These are phyloP conservation scores for Zymoseptoria tritici DNA, from an alignment of 2,329 filamentous ascomycete species.

Conservation along the genomic window DNA sequence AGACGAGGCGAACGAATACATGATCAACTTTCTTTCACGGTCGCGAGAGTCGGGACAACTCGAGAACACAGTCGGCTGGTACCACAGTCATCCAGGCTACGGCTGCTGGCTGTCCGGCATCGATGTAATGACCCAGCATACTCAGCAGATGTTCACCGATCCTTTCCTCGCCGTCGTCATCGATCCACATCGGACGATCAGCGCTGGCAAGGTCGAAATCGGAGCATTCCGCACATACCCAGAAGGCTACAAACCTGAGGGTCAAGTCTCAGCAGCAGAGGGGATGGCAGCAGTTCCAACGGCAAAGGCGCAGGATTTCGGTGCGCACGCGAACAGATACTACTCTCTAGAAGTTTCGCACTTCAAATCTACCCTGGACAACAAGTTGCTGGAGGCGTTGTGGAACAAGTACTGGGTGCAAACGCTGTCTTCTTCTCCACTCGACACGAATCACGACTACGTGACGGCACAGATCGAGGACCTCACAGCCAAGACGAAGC, in stretches of 20 bases:
- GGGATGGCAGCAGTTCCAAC: conserved; percentile 74
- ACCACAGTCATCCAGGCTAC: conserved; percentile 95
- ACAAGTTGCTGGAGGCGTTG: conserved; percentile 74
- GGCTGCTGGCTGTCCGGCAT: conserved; percentile 97
- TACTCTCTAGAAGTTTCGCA: conserved; percentile 87
- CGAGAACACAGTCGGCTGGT: conserved; percentile 97
- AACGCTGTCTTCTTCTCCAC: conserved; percentile 81
- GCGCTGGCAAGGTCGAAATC: conserved; percentile 91
- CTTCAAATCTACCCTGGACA: conserved; percentile 89
- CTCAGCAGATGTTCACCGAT: conserved; percentile 78
- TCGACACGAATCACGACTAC: conserved; percentile 89
- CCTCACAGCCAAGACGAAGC: conserved; percentile 69
- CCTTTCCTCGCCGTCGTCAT: conserved; percentile 95
- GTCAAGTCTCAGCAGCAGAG: conserved; percentile 38
- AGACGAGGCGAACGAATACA: conserved; percentile 93
- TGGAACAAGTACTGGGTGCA: conserved; percentile 99
- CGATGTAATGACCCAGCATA: conserved; percentile 79
- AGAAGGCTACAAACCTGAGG: conserved; percentile 56
- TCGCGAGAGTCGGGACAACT: conserved; percentile 68
- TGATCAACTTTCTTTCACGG: conserved; percentile 73
- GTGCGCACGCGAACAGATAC: conserved; percentile 82
- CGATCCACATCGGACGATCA: conserved; percentile 91
- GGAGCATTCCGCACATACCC: conserved; percentile 93
- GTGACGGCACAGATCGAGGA: conserved; percentile 88
- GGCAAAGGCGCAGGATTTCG: conserved; percentile 93